These are phyloP conservation scores for Aspergillus udagawae DNA, from an alignment of 2,329 filamentous ascomycete genomes.

Conservation along the genomic window DNA sequence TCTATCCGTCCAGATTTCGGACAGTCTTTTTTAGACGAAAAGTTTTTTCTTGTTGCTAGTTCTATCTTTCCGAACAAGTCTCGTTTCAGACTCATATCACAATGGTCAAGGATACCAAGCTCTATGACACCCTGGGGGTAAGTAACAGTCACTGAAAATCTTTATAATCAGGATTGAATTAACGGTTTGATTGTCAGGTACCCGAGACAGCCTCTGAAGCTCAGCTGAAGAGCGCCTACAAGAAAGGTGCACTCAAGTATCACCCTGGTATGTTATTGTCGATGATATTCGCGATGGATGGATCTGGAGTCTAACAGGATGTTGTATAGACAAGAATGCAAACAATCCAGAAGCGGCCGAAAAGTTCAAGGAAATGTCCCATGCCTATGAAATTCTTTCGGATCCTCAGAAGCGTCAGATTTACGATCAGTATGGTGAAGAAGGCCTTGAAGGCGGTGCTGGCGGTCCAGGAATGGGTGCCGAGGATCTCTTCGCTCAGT, in stretches of 20 bases:
- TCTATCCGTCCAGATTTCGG: background rate
- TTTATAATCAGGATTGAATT: conserved; percentile 6
- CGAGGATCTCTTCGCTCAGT: conserved; percentile 93
- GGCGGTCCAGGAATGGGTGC: conserved; percentile 84
- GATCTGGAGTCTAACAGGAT: background rate
- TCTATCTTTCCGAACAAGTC: conserved; percentile 2
- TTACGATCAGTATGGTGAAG: conserved; percentile 97
- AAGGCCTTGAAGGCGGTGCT: conserved; percentile 83
- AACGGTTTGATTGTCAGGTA: conserved; percentile 54
- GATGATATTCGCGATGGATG: conserved; percentile 4
- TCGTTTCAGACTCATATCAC: conserved; percentile 24
- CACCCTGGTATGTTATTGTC: conserved; percentile 73
- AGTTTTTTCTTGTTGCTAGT: background rate
- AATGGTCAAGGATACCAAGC: conserved; percentile 51
- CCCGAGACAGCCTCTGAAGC: conserved; percentile 73
- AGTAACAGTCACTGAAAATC: conserved; percentile 14
- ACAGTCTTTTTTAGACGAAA: background rate
- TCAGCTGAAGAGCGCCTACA: conserved; percentile 92
- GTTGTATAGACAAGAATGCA: conserved; percentile 78
- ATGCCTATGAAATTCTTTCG: conserved; percentile 92
- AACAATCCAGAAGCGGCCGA: conserved; percentile 90
- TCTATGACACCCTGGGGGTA: conserved; percentile 48
- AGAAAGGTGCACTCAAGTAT: conserved; percentile 82
- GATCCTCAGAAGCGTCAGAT: conserved; percentile 86
- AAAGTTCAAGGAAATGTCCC: conserved; percentile 97